Evolutionary conservation across 2,329 filamentous ascomycete species (phyloP).

Genomic region (Fusarium robinianum): DNA sequence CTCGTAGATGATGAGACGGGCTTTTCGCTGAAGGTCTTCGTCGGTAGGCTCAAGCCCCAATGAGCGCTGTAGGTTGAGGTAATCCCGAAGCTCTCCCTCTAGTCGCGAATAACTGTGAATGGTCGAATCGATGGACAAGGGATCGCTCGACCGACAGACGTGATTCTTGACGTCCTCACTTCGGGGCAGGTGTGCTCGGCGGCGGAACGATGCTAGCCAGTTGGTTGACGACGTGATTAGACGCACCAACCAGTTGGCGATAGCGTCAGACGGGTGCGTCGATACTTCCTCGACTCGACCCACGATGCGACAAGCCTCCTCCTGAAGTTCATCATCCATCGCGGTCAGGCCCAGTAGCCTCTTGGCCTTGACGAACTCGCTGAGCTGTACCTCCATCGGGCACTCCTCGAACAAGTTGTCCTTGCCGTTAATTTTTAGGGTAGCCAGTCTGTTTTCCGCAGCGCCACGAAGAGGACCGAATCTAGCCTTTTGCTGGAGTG

Average conservation of each 20-base stretch:
- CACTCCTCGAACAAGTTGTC: conserved; percentile 61
- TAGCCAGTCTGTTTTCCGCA: conserved; percentile 52
- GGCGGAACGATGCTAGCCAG: conserved; percentile 62
- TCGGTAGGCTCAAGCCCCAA: conserved; percentile 56
- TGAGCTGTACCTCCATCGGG: conserved; percentile 58
- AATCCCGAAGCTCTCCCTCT: conserved; percentile 60
- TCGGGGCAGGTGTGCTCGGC: conserved; percentile 60
- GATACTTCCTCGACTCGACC: conserved; percentile 60
- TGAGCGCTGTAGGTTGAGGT: conserved; percentile 50
- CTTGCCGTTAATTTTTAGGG: conserved; percentile 62
- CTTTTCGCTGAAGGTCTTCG: conserved; percentile 59
- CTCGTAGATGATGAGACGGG: conserved; percentile 65
- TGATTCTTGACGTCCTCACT: conserved; percentile 58
- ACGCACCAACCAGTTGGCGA: conserved; percentile 62
- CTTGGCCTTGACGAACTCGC: conserved; percentile 57
- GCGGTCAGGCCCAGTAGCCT: conserved; percentile 60
- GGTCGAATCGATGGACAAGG: conserved; percentile 60
- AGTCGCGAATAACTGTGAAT: conserved; percentile 62
- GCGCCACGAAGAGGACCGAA: conserved; percentile 53
- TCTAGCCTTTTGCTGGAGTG: conserved; percentile 49
- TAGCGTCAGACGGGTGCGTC: conserved; percentile 52
- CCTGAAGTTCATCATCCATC: conserved; percentile 63
- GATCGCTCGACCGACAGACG: conserved; percentile 55
- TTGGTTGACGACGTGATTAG: conserved; percentile 52
- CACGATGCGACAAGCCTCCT: conserved; percentile 62